Base-by-base conservation (phyloP, 2,329 filamentous ascomycete species). In the Gnomoniopsis sp. region DNA sequence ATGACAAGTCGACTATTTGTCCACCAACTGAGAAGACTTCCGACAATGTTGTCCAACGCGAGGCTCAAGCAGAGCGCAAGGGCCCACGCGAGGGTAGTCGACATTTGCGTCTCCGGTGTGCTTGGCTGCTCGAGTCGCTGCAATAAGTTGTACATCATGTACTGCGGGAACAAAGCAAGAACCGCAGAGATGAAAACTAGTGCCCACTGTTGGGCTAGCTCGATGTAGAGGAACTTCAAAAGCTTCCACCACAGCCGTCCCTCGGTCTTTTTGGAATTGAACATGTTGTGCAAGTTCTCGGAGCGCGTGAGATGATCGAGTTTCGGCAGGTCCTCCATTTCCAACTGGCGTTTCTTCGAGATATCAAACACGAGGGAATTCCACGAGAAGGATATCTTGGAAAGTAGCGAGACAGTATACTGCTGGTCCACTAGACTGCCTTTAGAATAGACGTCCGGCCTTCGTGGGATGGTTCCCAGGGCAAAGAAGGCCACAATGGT, bases 101-200 rank as follows among this genome's bases (percentile, higher is more conserved):
- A 68, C n/a, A 63, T 59, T 3, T 30, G 58, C 53, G 14, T 58
- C 21, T 44, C 55, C 10, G 59, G 64, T 49, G 30, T 58, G 57
- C 46, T 62, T 17, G 63, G 62, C 21, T 51, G 59, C 56, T 72
- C 70, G 19, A 74, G 66, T 22, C 65, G 65, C 49, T 70, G 67
- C n/a, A 74, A 63, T 47, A 74, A 71, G 58, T 70, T 67, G 63
- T 71, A 72, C 12, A 74, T 65, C 21, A 72, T 68, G 26, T 71
- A 68, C 54, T 74, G 71, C 0, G 71, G 71, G 30, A 72, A 69
- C 19, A 73, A 58, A 14, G 68, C 65, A 41, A 74, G 55, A 2
- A 68, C 58, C 10, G 70, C 66, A 26, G 69, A 66, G 17, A 71
- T 44, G 17, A 72, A 58, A 2, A 71, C 70, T 33, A 72, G 58